Evolutionary conservation across 768 basidiomycete species (phyloP), one percentile per base, ranked within the genome.

Genomic region (Pleurotus platypus): DNA sequence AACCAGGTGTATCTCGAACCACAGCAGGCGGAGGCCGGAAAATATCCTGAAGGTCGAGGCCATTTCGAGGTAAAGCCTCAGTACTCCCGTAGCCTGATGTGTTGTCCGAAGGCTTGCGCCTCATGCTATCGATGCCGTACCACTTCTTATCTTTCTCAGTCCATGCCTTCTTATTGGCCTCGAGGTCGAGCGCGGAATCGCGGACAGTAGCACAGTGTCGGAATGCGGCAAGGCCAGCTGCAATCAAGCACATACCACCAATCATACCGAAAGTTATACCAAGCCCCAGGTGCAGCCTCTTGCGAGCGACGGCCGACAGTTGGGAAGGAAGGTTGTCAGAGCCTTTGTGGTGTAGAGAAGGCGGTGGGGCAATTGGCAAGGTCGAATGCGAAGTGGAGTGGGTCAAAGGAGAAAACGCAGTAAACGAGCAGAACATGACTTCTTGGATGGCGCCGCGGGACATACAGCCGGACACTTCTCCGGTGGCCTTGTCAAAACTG

Each of bases 301-400:
- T 69, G 57, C 78, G 84, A 2, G 79, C 75, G 12, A 74, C 67
- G 4, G 71, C 67, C 12, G 78, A 78, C 4, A 77, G 66, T 0
- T 72, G 71, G 38, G 60, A 64, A 13, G 71, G 71, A 60, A 68
- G 74, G 24, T 66, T 57, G 13, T 62, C 66, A n/a, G 67, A 67
- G 2, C 67, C 65, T 38, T 77, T 72, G 60, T 79, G 72, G 61
- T 72, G 69, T 57, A 74, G 68, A 46, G 66, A 55, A 35, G 74
- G 61, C 43, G 77, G 67, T 56, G 85, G 67, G 55, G 77, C 73
- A 27, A 91, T 72, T 1, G 77, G 68, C 15, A 90, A 74, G 55
- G 61, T 78, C 1, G 86, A 76, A 63, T 89, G 87, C 16, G 89
- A 91, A 1, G 83, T 88, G 13, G 89, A 86, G 61, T 85, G 89